A percentile compares a stretch with the other conserved stretches of the same genome.
phyloP scores from a whole-genome alignment of 225 moss, liverwort and hornwort genomes.

The Sphagnum contortum region DNA sequence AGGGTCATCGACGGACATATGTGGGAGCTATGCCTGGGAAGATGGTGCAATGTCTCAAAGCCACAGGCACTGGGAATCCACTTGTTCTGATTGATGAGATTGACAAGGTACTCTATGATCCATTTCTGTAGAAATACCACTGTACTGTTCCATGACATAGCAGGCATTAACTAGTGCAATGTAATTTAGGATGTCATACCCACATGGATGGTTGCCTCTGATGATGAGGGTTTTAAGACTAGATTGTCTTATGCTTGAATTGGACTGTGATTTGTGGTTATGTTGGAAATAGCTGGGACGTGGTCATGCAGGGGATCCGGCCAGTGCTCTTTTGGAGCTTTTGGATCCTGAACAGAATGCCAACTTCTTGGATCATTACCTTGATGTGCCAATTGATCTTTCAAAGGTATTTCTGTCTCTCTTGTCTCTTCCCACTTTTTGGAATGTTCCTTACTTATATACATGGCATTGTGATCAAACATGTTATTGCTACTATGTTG shows the following conservation, averaged over 20 bases:
- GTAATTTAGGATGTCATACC: too few relatives aligned
- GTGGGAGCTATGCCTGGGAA: conserved; percentile 99
- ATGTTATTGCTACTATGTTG: too few relatives aligned
- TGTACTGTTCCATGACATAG: too few relatives aligned
- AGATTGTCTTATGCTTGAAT: too few relatives aligned
- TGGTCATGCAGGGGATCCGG: conserved; percentile 96
- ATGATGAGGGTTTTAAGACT: too few relatives aligned
- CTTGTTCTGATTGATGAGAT: conserved; percentile 95
- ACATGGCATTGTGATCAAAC: too few relatives aligned
- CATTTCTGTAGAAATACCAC: too few relatives aligned
- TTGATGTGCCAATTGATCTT: conserved; percentile 93
- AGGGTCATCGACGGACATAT: conserved; percentile 98
- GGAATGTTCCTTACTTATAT: neutral
- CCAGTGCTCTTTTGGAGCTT: conserved; percentile 92
- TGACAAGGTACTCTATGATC: conserved; percentile 58
- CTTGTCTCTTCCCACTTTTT: neutral
- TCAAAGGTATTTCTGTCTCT: conserved; percentile 57
- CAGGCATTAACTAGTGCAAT: too few relatives aligned
- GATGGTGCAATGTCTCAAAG: conserved; percentile 96
- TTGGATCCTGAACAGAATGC: conserved; percentile 99
- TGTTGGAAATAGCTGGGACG: conserved; percentile 57
- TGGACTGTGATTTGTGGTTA: neutral
- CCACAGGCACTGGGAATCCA: conserved; percentile 85
- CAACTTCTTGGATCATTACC: conserved; percentile 85
- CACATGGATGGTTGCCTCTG: too few relatives aligned